Conservation (phyloP, 2,329 filamentous ascomycete genomes). For the Pseudocercospora fuligena region DNA sequence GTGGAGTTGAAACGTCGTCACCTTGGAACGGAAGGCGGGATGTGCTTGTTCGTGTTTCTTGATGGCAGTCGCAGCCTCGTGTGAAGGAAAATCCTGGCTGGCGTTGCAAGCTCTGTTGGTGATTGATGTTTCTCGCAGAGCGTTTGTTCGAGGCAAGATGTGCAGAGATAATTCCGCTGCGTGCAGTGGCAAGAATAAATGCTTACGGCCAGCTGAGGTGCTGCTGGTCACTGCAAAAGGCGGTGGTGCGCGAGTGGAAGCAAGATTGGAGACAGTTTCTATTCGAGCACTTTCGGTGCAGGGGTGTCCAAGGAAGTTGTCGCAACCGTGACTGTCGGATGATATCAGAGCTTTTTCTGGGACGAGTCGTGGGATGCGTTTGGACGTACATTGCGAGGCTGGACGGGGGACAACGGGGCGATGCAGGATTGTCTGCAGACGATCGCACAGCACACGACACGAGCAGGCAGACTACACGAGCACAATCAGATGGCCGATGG, state of each 20-base stretch:
- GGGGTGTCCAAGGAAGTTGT: conserved; percentile 5
- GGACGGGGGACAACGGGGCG: neutral
- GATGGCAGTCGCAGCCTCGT: conserved; percentile 8
- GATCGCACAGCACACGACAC: conserved; percentile 6
- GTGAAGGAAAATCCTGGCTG: neutral
- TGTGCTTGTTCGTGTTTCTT: neutral
- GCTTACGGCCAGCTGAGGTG: neutral
- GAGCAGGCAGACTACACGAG: neutral
- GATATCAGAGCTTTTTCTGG: neutral
- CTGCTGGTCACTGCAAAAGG: neutral
- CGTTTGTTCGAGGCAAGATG: neutral
- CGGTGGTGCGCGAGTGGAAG: neutral
- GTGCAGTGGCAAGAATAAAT: neutral
- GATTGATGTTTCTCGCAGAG: neutral
- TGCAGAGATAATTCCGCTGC: neutral
- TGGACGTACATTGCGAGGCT: conserved; percentile 3
- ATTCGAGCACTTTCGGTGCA: conserved; percentile 10
- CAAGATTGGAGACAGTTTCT: neutral
- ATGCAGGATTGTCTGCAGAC: neutral
- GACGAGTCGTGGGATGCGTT: neutral
- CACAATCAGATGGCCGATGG: neutral
- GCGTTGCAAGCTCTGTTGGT: neutral
- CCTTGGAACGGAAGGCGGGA: neutral
- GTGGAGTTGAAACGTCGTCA: conserved; percentile 9
- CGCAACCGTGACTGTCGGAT: conserved; percentile 8